A percentile compares a stretch with the other conserved stretches of the same genome.
These are phyloP conservation scores for Emergomyces orientalis DNA, from an alignment of 2,329 filamentous ascomycete species.

Conservation along the genomic window DNA sequence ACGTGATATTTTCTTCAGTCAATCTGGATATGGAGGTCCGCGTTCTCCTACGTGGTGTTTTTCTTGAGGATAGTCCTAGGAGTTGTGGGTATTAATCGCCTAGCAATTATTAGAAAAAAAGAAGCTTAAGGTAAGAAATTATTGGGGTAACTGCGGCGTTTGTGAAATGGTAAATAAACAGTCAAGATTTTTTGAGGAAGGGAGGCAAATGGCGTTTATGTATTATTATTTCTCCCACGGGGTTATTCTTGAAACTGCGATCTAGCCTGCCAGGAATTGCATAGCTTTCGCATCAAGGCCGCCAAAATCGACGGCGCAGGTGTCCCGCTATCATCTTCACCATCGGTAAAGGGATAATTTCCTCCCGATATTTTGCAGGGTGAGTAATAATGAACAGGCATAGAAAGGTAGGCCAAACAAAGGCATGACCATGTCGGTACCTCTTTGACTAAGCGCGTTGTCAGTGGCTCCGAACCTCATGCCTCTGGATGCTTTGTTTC, in stretches of 20 bases:
- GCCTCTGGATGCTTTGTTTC: too few species aligned
- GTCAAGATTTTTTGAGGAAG: not conserved
- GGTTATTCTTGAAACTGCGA: not conserved
- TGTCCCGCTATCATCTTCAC: not conserved
- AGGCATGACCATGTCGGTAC: too few species aligned
- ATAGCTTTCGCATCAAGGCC: not conserved
- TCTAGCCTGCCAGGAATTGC: not conserved
- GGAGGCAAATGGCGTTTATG: not conserved
- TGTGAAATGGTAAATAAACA: too few species aligned
- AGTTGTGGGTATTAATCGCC: too few species aligned
- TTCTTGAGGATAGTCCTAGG: not conserved
- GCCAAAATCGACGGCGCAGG: not conserved
- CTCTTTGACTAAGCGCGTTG: too few species aligned
- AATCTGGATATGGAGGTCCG: not conserved
- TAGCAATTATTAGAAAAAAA: too few species aligned
- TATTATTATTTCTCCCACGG: not conserved
- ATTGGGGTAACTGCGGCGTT: too few species aligned
- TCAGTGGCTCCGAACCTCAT: too few species aligned
- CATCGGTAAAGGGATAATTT: not conserved
- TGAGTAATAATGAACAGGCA: not conserved
- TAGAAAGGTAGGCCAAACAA: too few species aligned
- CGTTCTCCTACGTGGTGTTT: not conserved
- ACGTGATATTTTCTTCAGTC: not conserved
- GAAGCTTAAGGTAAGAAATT: not conserved
- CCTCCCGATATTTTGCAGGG: not conserved